Percentiles rank a stretch among this genome's conserved stretches.
Evolutionary conservation across 225 moss, liverwort and hornwort genomes (phyloP).

Genomic region (Pseudoscleropodium purum): DNA sequence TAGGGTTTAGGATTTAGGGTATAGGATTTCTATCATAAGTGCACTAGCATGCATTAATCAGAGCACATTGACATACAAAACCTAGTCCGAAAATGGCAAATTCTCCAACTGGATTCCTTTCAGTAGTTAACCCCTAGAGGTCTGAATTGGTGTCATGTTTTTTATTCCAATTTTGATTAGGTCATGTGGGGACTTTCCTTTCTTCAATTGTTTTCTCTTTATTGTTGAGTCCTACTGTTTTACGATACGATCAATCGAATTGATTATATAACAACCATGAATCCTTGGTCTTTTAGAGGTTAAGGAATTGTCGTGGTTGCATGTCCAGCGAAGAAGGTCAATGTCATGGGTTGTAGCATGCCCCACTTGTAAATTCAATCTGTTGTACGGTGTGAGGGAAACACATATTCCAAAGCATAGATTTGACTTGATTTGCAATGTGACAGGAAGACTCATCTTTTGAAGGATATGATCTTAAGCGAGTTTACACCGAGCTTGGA

Average conservation of each 20-base stretch:
- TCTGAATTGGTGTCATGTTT: neutral
- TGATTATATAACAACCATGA: neutral
- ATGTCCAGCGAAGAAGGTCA: neutral
- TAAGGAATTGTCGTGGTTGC: neutral
- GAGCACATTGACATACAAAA: neutral
- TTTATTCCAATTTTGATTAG: neutral
- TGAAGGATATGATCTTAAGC: conserved; percentile 37
- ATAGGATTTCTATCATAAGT: neutral
- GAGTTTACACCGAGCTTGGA: conserved; percentile 69
- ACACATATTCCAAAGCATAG: neutral
- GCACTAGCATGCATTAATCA: neutral
- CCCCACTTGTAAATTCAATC: neutral
- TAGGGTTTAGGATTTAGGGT: neutral
- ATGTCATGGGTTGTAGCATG: neutral
- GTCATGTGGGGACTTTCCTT: neutral
- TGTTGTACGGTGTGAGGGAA: neutral
- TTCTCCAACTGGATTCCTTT: neutral
- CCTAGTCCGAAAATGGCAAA: neutral
- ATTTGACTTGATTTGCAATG: neutral
- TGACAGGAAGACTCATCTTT: conserved; percentile 54
- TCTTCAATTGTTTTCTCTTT: neutral
- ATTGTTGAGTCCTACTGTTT: neutral
- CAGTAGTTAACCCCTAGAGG: neutral
- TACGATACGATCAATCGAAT: neutral
- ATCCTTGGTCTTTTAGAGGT: neutral